Conservation (phyloP, 805 yeast genomes). For the Tetrapisispora arboricola region DNA sequence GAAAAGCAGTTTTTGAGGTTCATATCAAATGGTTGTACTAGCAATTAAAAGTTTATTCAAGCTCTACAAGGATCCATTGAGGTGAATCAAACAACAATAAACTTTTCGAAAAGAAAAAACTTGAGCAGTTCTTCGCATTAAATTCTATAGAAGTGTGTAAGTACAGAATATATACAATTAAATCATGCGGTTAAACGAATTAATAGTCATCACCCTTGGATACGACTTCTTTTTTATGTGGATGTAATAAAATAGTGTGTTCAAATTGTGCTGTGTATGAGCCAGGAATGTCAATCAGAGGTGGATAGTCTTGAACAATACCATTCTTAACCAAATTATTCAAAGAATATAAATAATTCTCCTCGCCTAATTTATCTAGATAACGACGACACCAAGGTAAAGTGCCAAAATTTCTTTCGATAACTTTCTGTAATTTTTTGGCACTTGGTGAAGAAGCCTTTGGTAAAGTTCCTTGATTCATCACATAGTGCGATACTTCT, state of each 20-base stretch:
- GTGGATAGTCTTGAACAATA: constrained; percentile 88
- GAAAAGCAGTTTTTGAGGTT: background rate
- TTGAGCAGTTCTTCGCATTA: too few species aligned
- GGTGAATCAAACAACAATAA: too few species aligned
- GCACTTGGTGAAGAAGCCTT: constrained; percentile 51
- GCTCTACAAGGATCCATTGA: too few species aligned
- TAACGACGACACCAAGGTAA: constrained; percentile 95
- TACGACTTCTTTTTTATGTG: constrained; percentile 87
- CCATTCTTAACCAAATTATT: constrained; percentile 79
- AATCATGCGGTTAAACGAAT: too few species aligned
- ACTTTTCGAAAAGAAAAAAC: too few species aligned
- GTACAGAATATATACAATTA: background rate
- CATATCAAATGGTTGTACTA: too few species aligned
- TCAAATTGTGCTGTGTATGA: constrained; percentile 93
- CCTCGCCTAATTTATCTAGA: constrained; percentile 84
- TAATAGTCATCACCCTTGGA: constrained; percentile 86
- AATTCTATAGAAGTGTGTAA: too few species aligned
- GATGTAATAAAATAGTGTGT: constrained; percentile 85
- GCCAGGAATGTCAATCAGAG: constrained; percentile 73
- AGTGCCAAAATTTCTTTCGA: constrained; percentile 80
- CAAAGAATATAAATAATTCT: constrained; percentile 79
- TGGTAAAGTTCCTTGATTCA: constrained; percentile 36
- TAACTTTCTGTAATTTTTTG: constrained; percentile 53
- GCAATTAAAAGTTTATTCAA: too few species aligned
- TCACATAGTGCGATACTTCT: constrained; percentile 90